Percentiles rank a stretch among this genome's conserved stretches.
Conservation (phyloP, 1,284 basidiomycete genomes). For the Cryptococcus sp. region DNA sequence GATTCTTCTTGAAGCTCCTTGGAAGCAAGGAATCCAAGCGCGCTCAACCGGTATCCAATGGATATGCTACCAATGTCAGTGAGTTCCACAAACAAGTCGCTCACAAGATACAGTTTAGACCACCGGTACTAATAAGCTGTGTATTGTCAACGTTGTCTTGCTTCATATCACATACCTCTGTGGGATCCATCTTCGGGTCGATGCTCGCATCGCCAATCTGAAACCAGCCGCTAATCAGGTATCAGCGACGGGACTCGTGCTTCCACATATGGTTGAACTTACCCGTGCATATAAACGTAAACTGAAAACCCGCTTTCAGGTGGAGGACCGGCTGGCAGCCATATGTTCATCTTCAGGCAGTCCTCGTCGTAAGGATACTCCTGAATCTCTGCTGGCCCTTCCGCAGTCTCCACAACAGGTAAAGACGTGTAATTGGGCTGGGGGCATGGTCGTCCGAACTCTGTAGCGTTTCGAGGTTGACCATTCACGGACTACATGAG, state of each 20-base stretch:
- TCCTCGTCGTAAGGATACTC: conserved; percentile 15
- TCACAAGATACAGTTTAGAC: conserved; percentile 22
- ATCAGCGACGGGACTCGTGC: too few species aligned
- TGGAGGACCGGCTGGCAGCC: conserved; percentile 10
- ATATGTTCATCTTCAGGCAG: conserved; percentile 16
- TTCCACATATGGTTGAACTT: background rate
- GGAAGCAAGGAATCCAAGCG: conserved; percentile 56
- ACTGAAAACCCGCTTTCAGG: conserved; percentile 9
- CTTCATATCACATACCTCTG: background rate
- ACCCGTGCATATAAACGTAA: conserved; percentile 17
- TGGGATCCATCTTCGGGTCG: conserved; percentile 13
- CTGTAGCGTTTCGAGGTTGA: conserved; percentile 2
- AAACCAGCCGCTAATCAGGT: conserved; percentile 8
- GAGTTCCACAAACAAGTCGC: conserved; percentile 3
- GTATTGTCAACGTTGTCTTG: background rate
- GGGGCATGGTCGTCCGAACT: conserved; percentile 10
- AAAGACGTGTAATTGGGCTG: conserved; percentile 17
- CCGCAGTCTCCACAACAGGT: conserved; percentile 10
- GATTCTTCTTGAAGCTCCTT: conserved; percentile 8
- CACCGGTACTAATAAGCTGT: conserved; percentile 8
- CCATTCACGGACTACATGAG: conserved; percentile 5
- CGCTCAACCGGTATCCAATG: conserved; percentile 60
- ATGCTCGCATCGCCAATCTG: conserved; percentile 16
- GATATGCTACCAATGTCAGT: conserved; percentile 11
- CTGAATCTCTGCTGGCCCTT: conserved; percentile 2